phyloP scores from a whole-genome alignment of 345 rosid species.

The Camelina laxa region DNA sequence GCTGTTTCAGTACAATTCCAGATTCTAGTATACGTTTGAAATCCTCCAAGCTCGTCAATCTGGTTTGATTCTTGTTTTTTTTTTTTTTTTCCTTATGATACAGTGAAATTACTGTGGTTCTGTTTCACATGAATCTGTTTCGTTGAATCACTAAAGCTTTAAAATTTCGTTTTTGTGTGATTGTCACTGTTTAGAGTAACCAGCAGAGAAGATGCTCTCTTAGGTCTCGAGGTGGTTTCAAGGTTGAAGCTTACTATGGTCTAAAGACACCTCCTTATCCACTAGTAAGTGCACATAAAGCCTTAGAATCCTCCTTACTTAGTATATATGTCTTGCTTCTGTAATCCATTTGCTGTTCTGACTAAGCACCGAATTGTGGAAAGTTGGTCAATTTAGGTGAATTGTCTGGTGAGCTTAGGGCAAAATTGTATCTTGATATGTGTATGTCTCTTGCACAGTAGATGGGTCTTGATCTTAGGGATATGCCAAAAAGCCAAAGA shows the following conservation, averaged over 20 bases:
- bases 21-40: constrained; percentile 42
- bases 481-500: constrained; percentile 5
- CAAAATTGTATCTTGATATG: background rate
- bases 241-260: constrained; percentile 69
- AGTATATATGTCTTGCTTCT: constrained; percentile 17
- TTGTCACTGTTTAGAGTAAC: constrained; percentile 35
- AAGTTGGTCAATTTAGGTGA: constrained; percentile 4
- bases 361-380: background rate
- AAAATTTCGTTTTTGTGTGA: constrained; percentile 6
- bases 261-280: constrained; percentile 87
- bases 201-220: constrained; percentile 47
- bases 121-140: constrained; percentile 9
- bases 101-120: constrained; percentile 8
- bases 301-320: too few species aligned
- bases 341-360: background rate
- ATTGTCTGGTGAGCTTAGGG: background rate
- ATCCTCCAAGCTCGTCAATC: constrained; percentile 32
- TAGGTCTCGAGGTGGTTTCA: constrained; percentile 49
- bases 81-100: constrained; percentile 23
- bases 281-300: constrained; percentile 57
- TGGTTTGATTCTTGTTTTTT: constrained; percentile 33
- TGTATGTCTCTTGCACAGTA: constrained; percentile 6
- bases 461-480: background rate
- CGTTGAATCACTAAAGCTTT: constrained; percentile 34
- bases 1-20: constrained; percentile 21